Base-by-base conservation (phyloP, 2,329 filamentous ascomycete species). In the Ophiostoma tasmaniense region DNA sequence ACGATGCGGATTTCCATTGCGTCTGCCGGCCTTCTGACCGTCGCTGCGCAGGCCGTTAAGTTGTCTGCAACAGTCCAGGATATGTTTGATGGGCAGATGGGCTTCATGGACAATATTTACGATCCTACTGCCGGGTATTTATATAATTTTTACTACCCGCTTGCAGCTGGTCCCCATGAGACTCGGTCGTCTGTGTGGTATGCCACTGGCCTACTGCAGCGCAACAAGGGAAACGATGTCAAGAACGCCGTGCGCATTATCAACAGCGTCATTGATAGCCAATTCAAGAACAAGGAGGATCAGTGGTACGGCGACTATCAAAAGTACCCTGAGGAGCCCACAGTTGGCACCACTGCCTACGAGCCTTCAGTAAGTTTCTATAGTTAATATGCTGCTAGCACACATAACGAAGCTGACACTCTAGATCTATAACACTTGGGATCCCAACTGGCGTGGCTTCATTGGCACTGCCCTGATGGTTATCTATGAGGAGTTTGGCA, bases 391-490 rank as follows among this genome's bases (percentile, higher is more conserved):
- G 33, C 33, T 8, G 5, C 33, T 8, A 33, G 1, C 8, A 33
- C 33, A 33, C 8, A 33, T 8, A 33, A 33, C 33, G 33, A 64
- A 17, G 61, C 64, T 35, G 64, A 65, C 17, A 52, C n/a, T n/a
- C 1, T 74, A 75, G 3, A 84, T 85, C 42, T 87, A 88, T 73
- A 80, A 82, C 68, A 81, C 82, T 0, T 89, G 85, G 83, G 87
- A 89, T 72, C 85, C 86, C 1, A 89, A 89, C 71, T 89, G 86
- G 86, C 79, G 87, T 66, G 86, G 86, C 0, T 89, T 89, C 69
- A 80, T 89, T 42, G 85, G 85, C 14, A 87, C 85, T 0, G 82
- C 84, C 0, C 80, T 89, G 17, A 82, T 89, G 33, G 77, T 88
- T 55, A 82, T 82, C 33, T 78, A 87, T 28, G 86, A 89, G 73